Percentiles rank a stretch among this genome's conserved stretches.
phyloP scores from a whole-genome alignment of 768 basidiomycete genomes.

The Amanita phalloides region DNA sequence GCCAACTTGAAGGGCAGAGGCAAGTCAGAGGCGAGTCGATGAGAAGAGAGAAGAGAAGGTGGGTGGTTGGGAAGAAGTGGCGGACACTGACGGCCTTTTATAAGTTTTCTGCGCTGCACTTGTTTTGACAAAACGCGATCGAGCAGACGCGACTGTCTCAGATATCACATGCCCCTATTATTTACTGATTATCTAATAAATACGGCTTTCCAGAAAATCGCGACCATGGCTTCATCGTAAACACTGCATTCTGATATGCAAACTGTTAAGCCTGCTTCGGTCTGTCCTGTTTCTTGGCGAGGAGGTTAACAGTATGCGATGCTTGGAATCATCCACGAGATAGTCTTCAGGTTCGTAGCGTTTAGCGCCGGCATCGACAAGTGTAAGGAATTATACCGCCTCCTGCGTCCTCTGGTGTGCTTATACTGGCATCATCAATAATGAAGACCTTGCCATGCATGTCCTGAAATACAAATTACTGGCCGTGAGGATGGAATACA shows the following conservation, averaged over 20 bases:
- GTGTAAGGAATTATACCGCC: background rate
- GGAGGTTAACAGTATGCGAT: background rate
- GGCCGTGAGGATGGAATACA: slow-evolving; percentile 7
- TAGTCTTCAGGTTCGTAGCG: background rate
- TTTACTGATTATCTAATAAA: too few relatives aligned
- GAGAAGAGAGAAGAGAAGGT: too few relatives aligned
- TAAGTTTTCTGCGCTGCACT: too few relatives aligned
- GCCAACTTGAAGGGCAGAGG: too few relatives aligned
- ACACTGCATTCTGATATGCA: too few relatives aligned
- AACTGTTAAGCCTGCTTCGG: slow-evolving; percentile 7
- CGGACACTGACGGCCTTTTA: too few relatives aligned
- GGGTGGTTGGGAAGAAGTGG: too few relatives aligned
- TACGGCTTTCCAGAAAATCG: background rate
- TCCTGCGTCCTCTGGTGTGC: background rate
- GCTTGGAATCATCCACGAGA: background rate
- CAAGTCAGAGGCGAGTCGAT: too few relatives aligned
- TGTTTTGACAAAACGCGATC: too few relatives aligned
- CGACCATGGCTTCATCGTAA: background rate
- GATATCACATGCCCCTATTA: too few relatives aligned
- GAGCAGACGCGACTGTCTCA: too few relatives aligned
- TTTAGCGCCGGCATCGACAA: slow-evolving; percentile 5
- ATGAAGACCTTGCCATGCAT: slow-evolving; percentile 2
- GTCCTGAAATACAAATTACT: slow-evolving; percentile 7
- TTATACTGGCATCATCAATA: background rate
- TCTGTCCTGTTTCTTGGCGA: background rate